Percentiles rank a stretch among this genome's conserved stretches.
These are phyloP conservation scores for Craspedostauros australis DNA, from an alignment of 108 stramenopile species.

Conservation along the genomic window DNA sequence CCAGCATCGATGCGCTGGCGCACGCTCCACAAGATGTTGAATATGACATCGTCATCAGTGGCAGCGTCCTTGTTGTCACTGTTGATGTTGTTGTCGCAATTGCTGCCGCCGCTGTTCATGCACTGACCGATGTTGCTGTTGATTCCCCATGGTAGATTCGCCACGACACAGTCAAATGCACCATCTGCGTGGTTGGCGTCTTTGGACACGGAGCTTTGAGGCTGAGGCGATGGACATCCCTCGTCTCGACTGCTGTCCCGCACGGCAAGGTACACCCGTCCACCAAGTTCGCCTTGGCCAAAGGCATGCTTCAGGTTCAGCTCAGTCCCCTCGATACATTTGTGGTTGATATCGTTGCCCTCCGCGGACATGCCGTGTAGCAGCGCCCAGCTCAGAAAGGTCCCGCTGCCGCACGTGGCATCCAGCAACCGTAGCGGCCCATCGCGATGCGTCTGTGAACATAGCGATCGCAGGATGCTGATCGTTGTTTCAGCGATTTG, in stretches of 20 bases:
- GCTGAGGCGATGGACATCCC: not conserved
- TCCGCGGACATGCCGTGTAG: conserved; percentile 24
- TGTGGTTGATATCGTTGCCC: conserved; percentile 54
- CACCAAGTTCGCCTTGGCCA: not conserved
- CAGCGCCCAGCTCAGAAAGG: conserved; percentile 53
- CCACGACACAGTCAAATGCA: conserved; percentile 42
- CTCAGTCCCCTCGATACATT: conserved; percentile 38
- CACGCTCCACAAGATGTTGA: conserved; percentile 10
- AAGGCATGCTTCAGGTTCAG: conserved; percentile 42
- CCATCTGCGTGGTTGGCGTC: not conserved
- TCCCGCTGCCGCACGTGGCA: conserved; percentile 64
- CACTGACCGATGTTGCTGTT: conserved; percentile 13
- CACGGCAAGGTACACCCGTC: not conserved
- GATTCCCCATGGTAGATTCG: conserved; percentile 64
- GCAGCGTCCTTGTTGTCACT: conserved; percentile 12
- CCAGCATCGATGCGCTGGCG: not conserved
- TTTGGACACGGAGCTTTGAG: not conserved
- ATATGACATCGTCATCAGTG: too few species aligned
- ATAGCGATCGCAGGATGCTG: conserved; percentile 21
- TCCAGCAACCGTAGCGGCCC: conserved; percentile 32
- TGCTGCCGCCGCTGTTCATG: not conserved
- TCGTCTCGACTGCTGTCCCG: conserved; percentile 5
- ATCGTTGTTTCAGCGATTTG: conserved; percentile 39
- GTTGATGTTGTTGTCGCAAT: conserved; percentile 16
- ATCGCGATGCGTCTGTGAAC: not conserved